Percentiles rank a stretch among this genome's conserved stretches.
These are phyloP conservation scores for Penicillium polonicum DNA, from an alignment of 2,329 filamentous ascomycete genomes.

Conservation along the genomic window DNA sequence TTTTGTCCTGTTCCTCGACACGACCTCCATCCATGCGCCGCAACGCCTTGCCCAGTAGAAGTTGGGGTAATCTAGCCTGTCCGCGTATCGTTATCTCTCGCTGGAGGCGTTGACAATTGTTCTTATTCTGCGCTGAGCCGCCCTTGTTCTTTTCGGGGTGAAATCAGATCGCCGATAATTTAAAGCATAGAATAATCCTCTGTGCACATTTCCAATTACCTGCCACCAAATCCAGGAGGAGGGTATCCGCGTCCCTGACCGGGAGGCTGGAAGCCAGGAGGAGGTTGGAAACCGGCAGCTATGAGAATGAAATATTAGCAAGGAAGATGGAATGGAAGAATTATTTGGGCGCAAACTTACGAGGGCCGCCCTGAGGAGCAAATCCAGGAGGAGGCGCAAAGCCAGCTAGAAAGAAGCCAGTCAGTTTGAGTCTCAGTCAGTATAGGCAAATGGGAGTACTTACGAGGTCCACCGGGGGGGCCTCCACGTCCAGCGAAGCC, in stretches of 20 bases:
- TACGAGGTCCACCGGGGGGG: slow-evolving; percentile 51
- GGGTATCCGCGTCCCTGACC: slow-evolving; percentile 53
- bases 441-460: slow-evolving; percentile 35
- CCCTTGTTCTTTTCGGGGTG: slow-evolving; percentile 15
- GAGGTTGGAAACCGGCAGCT: slow-evolving; percentile 57
- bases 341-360: slow-evolving; percentile 37
- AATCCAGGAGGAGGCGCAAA: slow-evolving; percentile 51
- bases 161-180: slow-evolving; percentile 24
- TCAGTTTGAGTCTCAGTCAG: slow-evolving; percentile 19
- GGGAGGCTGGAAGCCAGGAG: slow-evolving; percentile 73
- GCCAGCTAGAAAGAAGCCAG: slow-evolving; percentile 37
- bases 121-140: slow-evolving; percentile 12
- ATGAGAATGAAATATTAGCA: slow-evolving; percentile 44
- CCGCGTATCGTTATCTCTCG: slow-evolving; percentile 18
- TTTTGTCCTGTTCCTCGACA: slow-evolving; percentile 30
- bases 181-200: slow-evolving; percentile 26
- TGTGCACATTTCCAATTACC: slow-evolving; percentile 32
- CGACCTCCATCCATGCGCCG: slow-evolving; percentile 42
- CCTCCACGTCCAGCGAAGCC: slow-evolving; percentile 54
- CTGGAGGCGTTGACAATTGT: slow-evolving; percentile 15
- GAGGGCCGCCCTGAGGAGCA: slow-evolving; percentile 45
- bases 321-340: slow-evolving; percentile 11
- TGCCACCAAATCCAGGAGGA: slow-evolving; percentile 51
- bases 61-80: slow-evolving; percentile 29
- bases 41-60: slow-evolving; percentile 43